Evolutionary conservation across 495 filamentous ascomycete species (phyloP).

Genomic region (Penicilliopsis zonata): DNA sequence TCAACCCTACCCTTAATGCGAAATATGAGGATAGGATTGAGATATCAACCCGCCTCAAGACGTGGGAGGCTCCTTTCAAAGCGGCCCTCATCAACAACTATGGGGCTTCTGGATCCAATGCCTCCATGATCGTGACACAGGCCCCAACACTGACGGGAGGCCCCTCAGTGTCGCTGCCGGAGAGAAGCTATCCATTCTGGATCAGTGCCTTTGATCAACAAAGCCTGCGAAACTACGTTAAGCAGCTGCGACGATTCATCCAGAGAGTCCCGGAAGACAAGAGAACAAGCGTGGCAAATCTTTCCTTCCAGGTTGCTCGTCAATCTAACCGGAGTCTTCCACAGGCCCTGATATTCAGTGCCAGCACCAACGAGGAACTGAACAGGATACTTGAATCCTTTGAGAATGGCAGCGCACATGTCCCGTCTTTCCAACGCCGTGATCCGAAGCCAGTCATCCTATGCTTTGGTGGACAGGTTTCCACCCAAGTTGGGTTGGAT

Average conservation of each 20-base stretch:
- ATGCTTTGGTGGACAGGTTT: conserved; percentile 22
- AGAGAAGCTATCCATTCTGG: conserved; percentile 4
- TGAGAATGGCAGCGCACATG: conserved; percentile 2
- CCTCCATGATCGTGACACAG: conserved; percentile 12
- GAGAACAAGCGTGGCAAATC: conserved; percentile 4
- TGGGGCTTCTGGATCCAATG: conserved; percentile 25
- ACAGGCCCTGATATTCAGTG: conserved; percentile 17
- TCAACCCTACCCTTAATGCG: conserved; percentile 26
- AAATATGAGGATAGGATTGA: conserved; percentile 13
- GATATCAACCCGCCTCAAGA: conserved; percentile 10
- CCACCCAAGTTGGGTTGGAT: conserved; percentile 16
- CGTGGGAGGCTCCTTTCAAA: conserved; percentile 13
- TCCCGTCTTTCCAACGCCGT: background rate
- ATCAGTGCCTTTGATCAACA: conserved; percentile 4
- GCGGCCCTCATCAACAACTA: conserved; percentile 26
- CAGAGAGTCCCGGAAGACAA: background rate
- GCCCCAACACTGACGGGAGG: background rate
- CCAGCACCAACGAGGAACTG: conserved; percentile 17
- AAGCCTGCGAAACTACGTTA: conserved; percentile 3
- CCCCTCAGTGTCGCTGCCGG: background rate
- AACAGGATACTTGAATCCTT: conserved; percentile 1
- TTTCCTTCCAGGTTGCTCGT: conserved; percentile 26
- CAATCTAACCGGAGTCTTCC: conserved; percentile 22
- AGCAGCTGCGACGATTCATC: background rate
- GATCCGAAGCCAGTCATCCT: conserved; percentile 12